Evolutionary conservation across 495 filamentous ascomycete species (phyloP).

Genomic region (Chaetomium cochliodes): DNA sequence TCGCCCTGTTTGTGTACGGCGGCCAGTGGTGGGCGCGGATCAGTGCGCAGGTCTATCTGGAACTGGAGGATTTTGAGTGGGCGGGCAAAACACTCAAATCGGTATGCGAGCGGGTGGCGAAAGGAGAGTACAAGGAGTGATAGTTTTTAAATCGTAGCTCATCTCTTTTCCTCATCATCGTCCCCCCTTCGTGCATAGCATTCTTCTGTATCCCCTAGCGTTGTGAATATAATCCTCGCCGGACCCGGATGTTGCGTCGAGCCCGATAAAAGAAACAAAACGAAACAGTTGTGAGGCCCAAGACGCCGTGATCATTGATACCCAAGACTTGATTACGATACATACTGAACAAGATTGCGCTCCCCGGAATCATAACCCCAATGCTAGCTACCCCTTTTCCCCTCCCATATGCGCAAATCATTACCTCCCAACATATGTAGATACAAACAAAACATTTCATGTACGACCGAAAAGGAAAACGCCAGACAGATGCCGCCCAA

Average conservation of each 20-base stretch:
- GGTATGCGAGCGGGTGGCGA: conserved; percentile 59
- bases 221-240: no score
- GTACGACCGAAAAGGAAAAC: neutral
- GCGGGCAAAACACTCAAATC: conserved; percentile 58
- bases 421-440: neutral
- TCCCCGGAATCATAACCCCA: neutral
- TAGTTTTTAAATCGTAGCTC: neutral
- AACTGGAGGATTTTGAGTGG: conserved; percentile 74
- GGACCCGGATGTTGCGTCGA: no score
- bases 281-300: no score
- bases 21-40: conserved; percentile 66
- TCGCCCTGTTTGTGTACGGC: conserved; percentile 60
- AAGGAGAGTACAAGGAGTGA: conserved; percentile 50
- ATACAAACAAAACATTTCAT: neutral
- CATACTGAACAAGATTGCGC: neutral
- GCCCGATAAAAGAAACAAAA: no score
- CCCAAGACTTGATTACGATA: no score
- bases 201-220: no score
- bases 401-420: neutral
- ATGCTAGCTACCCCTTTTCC: neutral
- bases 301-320: no score
- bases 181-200: no score
- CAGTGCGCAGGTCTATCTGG: conserved; percentile 78
- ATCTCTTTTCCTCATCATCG: no score
- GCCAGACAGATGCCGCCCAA: conserved; percentile 4